phyloP scores from a whole-genome alignment of 1,284 basidiomycete species.

The Gymnopus androsaceus region DNA sequence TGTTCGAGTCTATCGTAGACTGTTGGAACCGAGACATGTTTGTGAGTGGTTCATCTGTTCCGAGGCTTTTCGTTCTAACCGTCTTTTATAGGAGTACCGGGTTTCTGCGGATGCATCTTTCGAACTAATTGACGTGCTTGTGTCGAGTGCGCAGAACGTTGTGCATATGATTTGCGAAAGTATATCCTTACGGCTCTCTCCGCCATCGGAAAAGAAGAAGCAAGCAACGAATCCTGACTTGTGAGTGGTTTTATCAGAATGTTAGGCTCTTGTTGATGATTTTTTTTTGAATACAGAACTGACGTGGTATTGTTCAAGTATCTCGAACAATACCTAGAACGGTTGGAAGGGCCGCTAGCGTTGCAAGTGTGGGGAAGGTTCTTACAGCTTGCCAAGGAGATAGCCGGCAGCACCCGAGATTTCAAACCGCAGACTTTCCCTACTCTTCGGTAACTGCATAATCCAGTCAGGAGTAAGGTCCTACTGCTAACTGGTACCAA shows the following conservation, averaged over 20 bases:
- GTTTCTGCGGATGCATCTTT: constrained; percentile 62
- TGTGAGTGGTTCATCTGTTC: constrained; percentile 36
- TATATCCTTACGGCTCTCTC: constrained; percentile 58
- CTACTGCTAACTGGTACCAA: constrained; percentile 9
- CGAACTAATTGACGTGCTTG: constrained; percentile 81
- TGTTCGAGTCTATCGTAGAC: constrained; percentile 80
- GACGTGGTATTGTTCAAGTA: constrained; percentile 79
- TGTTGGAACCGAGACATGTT: constrained; percentile 71
- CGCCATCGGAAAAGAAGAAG: constrained; percentile 58
- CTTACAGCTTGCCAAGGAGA: constrained; percentile 80
- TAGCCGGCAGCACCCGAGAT: constrained; percentile 61
- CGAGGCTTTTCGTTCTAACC: constrained; percentile 4
- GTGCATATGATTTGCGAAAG: constrained; percentile 92
- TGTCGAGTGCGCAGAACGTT: constrained; percentile 84
- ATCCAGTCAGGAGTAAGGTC: background rate
- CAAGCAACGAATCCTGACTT: constrained; percentile 64
- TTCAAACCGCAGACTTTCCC: constrained; percentile 75
- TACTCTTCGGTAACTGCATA: constrained; percentile 60
- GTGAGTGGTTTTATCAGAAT: constrained; percentile 42
- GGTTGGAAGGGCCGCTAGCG: constrained; percentile 86
- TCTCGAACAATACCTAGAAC: constrained; percentile 83
- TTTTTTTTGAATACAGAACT: constrained; percentile 46
- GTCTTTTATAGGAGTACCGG: constrained; percentile 33
- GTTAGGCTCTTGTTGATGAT: background rate
- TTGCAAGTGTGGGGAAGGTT: constrained; percentile 90